phyloP scores from a whole-genome alignment of 805 yeast genomes.

The Wickerhamomyces queroliae region DNA sequence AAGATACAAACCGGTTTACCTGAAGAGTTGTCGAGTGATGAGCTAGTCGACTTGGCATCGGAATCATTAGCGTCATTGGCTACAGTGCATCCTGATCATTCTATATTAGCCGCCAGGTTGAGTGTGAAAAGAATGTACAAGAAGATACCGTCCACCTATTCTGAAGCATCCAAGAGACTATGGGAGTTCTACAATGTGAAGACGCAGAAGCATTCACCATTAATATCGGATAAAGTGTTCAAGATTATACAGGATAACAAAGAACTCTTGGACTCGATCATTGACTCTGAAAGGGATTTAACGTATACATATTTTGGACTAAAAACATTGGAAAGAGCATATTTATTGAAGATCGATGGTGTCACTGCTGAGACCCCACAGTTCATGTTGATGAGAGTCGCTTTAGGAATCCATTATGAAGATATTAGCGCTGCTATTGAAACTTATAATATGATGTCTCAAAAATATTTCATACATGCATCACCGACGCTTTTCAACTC shows the following conservation, averaged over 20 bases:
- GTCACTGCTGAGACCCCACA: constrained; percentile 86
- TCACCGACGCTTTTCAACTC: constrained; percentile 96
- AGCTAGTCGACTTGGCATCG: constrained; percentile 76
- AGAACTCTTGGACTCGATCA: constrained; percentile 64
- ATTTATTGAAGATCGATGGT: constrained; percentile 60
- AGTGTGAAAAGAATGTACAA: constrained; percentile 94
- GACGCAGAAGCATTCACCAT: constrained; percentile 49
- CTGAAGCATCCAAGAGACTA: constrained; percentile 67
- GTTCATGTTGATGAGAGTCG: constrained; percentile 83
- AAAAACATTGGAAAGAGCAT: constrained; percentile 85
- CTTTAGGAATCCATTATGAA: constrained; percentile 81
- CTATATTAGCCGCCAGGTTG: constrained; percentile 89
- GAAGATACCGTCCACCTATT: constrained; percentile 82
- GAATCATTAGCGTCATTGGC: constrained; percentile 98
- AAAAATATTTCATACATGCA: constrained; percentile 85
- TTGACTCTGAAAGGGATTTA: constrained; percentile 74
- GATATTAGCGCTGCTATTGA: constrained; percentile 64
- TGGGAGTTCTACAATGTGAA: constrained; percentile 78
- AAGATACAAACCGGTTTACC: constrained; percentile 41
- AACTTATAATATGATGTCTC: constrained; percentile 85
- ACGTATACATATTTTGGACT: constrained; percentile 81
- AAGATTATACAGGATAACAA: constrained; percentile 57
- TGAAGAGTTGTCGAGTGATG: constrained; percentile 88
- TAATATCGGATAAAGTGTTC: constrained; percentile 64
- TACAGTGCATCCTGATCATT: constrained; percentile 95